Base-by-base conservation (phyloP, 768 basidiomycete genomes). In the Suillus sp. region DNA sequence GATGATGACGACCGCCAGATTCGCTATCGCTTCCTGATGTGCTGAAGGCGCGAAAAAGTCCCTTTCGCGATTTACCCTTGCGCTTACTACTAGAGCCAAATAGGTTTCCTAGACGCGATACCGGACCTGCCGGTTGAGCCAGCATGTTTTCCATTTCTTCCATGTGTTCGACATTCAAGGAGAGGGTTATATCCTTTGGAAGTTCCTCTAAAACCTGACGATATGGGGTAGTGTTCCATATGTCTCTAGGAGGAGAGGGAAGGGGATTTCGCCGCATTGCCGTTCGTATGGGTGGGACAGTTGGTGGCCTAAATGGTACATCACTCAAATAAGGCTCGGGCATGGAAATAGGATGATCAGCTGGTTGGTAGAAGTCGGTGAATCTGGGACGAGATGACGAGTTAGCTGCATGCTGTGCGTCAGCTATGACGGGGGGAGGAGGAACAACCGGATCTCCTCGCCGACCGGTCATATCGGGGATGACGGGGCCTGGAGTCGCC, bases 171-270 rank as follows among this genome's bases (percentile, higher is more conserved):
- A 65, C 20, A 51, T 68, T 69, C 10, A 69, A 54, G 10, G 71
- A 60, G 3, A 62, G 59, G 0, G 70, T 5, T 78, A 75, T 55
- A 2, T 83, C 81, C 50, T 79, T 77, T 1, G 84, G 86, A 20
- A 88, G 81, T 60, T 80, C 80, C 16, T 66, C 61, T 7, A 88
- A 76, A 0, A 90, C 72, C 1, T 77, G 73, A 59, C 82, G 81
- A 71, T 89, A 89, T 0, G 87, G 87, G 0, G 86, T 79, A 32
- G 75, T 74, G 14, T 83, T 79, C 72, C 87, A 89, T 9, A 91
- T 61, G 69, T 91, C 85, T 35, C 75, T 74, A 0, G 91, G 91
- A 0, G 85, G 89, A 3, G 71, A 63, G 0, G 91, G 91, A 10
- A 92, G 83, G 5, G 89, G 89, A 69, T 92, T 89, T 20, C 61